Conservation (phyloP, 495 filamentous ascomycete species). For the Pseudevernia furfuracea region DNA sequence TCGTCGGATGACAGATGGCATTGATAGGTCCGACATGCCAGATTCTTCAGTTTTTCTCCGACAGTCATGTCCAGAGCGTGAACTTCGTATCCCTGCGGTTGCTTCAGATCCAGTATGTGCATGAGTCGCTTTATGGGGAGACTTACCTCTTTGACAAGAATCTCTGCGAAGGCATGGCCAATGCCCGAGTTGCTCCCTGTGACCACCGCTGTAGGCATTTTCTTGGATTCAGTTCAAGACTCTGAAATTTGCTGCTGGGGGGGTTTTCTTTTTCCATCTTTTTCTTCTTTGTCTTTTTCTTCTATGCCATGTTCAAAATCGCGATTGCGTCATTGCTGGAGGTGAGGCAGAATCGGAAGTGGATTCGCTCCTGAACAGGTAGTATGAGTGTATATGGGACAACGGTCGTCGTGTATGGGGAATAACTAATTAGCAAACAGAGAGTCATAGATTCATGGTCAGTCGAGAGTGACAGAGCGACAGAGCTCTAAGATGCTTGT, state of each 20-base stretch:
- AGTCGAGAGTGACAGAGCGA: neutral
- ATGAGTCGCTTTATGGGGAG: neutral
- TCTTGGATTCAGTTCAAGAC: neutral
- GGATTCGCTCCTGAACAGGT: neutral
- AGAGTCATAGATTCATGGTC: neutral
- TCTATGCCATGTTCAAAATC: neutral
- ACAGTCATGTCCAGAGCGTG: conserved; percentile 20
- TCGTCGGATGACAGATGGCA: neutral
- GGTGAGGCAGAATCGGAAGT: neutral
- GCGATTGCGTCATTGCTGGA: conserved; percentile 6
- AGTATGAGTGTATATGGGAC: too few species aligned
- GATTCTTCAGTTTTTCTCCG: conserved; percentile 2
- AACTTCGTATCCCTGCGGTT: conserved; percentile 29
- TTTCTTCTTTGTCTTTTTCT: neutral
- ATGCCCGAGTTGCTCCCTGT: conserved; percentile 33
- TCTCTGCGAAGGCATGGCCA: conserved; percentile 29
- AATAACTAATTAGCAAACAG: neutral
- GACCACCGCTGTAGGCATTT: conserved; percentile 32
- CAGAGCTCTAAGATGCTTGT: neutral
- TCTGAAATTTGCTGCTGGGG: neutral
- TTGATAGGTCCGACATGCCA: neutral
- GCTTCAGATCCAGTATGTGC: neutral
- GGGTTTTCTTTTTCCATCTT: too few species aligned
- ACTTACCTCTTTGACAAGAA: conserved; percentile 24
- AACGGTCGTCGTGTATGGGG: neutral